Base-by-base conservation (phyloP, 805 yeast species). In the Schwanniomyces pseudopolymorphus region DNA sequence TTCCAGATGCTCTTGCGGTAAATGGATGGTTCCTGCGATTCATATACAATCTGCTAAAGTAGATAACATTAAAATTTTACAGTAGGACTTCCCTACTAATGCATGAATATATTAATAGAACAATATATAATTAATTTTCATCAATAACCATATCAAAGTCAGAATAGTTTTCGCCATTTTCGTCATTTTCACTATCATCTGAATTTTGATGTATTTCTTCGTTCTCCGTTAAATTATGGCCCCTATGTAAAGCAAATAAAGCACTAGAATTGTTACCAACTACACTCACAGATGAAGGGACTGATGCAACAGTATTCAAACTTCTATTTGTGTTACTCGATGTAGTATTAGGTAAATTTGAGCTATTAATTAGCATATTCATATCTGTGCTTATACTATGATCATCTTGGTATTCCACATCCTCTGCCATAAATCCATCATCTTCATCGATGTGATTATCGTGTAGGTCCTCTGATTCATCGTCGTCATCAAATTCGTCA, bases 1-100 rank as follows among this genome's bases (percentile, higher is more conserved):
- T 0, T 82, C 92, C 1, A 72, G 96, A 56, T 94, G 99, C 64
- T 82, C 94, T 47, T 94, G 99, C 65, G 97, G 97, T 2, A 82
- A 81, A 56, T 94, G 99, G 99, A 84, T 92, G 75, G 79, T 89
- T 8, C 99, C 99, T 0, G 95, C 96, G 1, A 77, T 94, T 49
- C 89, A 87, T 62, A 65, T 94, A 45, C 90, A 84, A 63, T 73
- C 83, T 24, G 85, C 90, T 5, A 87, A 88, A 61, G 92, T 89
- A 4, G 97, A 92, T 61, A 80, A 81, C 49, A 73, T 83, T 43
- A 63, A 54, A 36, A 52, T 10, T 10, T 7, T 24, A 38, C 33
- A 14, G n/a, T 26, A 33, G 22, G 31, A 44, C 17, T 48, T 40
- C 22, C 25, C 42, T 44, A 46, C 42, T 48, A 33, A 54, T 47